These are phyloP conservation scores for Lathyrus sativus DNA, from an alignment of 306 rosid genomes.

Conservation along the genomic window DNA sequence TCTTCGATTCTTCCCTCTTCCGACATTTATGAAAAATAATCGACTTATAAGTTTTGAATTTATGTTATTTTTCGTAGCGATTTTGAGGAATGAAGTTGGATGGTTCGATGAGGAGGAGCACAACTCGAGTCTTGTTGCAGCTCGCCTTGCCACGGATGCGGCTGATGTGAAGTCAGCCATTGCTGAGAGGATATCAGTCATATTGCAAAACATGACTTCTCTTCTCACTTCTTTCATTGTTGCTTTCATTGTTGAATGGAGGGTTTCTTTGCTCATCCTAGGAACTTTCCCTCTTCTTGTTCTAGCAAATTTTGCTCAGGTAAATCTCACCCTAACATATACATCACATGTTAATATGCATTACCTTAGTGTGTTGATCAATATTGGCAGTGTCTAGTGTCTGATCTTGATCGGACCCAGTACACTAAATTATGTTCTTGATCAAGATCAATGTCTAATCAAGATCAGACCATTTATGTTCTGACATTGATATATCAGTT, in stretches of 20 bases:
- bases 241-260: conserved; percentile 98
- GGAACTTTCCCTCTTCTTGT: conserved; percentile 93
- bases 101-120: conserved; percentile 99
- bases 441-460: too few relatives aligned
- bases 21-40: not conserved
- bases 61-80: conserved; percentile 48
- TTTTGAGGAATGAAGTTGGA: conserved; percentile 95
- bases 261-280: conserved; percentile 91
- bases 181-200: conserved; percentile 95
- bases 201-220: conserved; percentile 93
- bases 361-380: not conserved
- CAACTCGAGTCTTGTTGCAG: conserved; percentile 91
- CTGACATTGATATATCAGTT: too few relatives aligned
- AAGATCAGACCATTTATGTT: too few relatives aligned
- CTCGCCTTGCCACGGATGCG: conserved; percentile 88
- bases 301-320: conserved; percentile 98
- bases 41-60: not conserved
- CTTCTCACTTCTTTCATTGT: conserved; percentile 96
- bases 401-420: too few relatives aligned
- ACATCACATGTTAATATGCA: conserved; percentile 2
- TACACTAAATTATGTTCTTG: too few relatives aligned
- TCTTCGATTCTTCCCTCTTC: not conserved
- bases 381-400: too few relatives aligned
- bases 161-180: conserved; percentile 97
- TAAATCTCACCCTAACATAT: conserved; percentile 27